phyloP scores from a whole-genome alignment of 352 stramenopile genomes.

The Blastocystis sp. region DNA sequence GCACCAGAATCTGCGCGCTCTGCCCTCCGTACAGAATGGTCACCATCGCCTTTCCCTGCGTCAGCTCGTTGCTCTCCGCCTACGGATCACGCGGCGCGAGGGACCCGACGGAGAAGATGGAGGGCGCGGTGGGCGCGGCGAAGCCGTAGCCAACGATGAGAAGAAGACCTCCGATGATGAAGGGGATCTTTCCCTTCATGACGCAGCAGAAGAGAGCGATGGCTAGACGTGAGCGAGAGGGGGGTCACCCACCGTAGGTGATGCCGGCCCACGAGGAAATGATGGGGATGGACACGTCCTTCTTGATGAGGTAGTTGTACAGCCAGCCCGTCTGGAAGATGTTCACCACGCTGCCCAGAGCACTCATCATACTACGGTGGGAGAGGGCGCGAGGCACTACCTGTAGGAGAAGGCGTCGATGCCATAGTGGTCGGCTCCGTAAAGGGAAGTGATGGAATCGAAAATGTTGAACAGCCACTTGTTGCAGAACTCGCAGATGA shows the following conservation, averaged over 20 bases:
- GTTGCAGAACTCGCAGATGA: conserved; percentile 70
- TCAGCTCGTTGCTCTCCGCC: conserved; percentile 58
- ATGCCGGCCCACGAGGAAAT: conserved; percentile 55
- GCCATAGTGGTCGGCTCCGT: conserved; percentile 34
- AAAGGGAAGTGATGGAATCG: conserved; percentile 47
- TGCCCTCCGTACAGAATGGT: conserved; percentile 58
- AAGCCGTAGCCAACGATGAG: conserved; percentile 71
- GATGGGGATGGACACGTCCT: conserved; percentile 66
- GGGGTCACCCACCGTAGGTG: background rate
- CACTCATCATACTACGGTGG: conserved; percentile 33
- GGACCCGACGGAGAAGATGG: conserved; percentile 45
- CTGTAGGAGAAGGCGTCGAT: conserved; percentile 35
- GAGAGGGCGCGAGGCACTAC: background rate
- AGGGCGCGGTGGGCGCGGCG: conserved; percentile 29
- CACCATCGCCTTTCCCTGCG: conserved; percentile 59
- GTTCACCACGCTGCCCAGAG: conserved; percentile 14
- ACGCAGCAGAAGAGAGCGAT: conserved; percentile 33
- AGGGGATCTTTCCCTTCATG: background rate
- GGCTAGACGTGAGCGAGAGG: background rate
- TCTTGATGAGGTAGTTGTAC: conserved; percentile 55
- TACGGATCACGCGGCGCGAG: background rate
- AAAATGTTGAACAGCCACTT: conserved; percentile 52
- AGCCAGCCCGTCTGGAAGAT: conserved; percentile 68
- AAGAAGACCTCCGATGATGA: conserved; percentile 47
- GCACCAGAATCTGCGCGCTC: conserved; percentile 33